Conservation (phyloP, 306 rosid genomes). For the Boehmeria nivea region DNA sequence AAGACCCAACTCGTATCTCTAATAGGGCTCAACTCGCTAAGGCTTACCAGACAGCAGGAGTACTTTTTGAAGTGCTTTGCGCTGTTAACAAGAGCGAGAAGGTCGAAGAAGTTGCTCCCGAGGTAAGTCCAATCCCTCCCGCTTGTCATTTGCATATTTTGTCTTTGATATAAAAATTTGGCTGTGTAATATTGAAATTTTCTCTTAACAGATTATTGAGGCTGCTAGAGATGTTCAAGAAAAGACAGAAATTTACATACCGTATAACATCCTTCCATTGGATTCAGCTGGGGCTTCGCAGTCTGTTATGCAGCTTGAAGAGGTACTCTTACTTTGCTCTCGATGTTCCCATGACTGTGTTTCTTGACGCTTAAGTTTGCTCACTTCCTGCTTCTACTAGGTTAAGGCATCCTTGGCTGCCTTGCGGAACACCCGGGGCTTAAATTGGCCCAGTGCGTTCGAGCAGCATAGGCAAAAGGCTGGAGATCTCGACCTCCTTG, state of each 20-base stretch:
- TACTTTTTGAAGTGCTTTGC: constrained; percentile 95
- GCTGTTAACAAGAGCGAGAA: constrained; percentile 95
- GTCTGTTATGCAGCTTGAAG: constrained; percentile 93
- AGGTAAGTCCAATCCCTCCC: constrained; percentile 46
- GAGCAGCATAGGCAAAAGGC: constrained; percentile 75
- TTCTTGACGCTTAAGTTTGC: constrained; percentile 21
- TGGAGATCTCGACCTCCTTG: constrained; percentile 82
- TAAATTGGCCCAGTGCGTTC: constrained; percentile 78
- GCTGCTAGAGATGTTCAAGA: constrained; percentile 99
- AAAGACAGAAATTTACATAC: constrained; percentile 84
- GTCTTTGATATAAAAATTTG: constrained; percentile 8
- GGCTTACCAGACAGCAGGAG: constrained; percentile 91
- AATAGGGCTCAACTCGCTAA: constrained; percentile 87
- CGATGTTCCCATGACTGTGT: constrained; percentile 1
- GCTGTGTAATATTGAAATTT: neutral
- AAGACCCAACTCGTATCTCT: constrained; percentile 15
- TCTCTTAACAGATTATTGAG: constrained; percentile 69
- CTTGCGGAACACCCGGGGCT: constrained; percentile 69
- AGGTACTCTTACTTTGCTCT: constrained; percentile 41
- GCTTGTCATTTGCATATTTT: neutral
- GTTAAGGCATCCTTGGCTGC: constrained; percentile 89
- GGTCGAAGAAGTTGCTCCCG: constrained; percentile 98
- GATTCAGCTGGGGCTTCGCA: constrained; percentile 97
- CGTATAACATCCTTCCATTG: constrained; percentile 89
- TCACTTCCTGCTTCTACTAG: constrained; percentile 35